Evolutionary conservation across 306 rosid species (phyloP), one percentile per base, ranked within the genome.

Genomic region (Dalbergia oliveri): DNA sequence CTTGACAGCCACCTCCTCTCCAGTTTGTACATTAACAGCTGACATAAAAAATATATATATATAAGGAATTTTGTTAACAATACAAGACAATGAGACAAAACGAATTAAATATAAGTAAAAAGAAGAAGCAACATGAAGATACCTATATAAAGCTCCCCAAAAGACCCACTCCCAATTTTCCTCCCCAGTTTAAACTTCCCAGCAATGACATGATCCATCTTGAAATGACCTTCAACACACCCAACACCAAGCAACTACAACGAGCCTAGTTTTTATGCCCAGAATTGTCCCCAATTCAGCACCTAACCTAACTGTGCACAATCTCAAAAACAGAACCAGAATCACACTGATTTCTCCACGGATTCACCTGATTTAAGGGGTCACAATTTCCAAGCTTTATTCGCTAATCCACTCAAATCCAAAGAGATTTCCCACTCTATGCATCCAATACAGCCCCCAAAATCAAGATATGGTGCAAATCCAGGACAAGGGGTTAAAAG

Each of bases 141-240:
- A 91, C 99, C 99, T 84, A 96, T 79, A 88, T 93, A 96, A 57
- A 96, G 99, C 88, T 96, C 99, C 76, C 99, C 99, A 82, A 96
- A 96, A 76, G 99, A 96, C 62, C 99, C 99, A 84, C 99, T 93
- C 26, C 99, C 99, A 82, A 96, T 96, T 87, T 96, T 96, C 96
- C 97, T 93, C 59, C 99, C 99, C 49, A 96, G 87, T 84, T 93
- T 96, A 81, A 96, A 96, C 88, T 93, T 93, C 34, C 96, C 98
- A 82, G 75, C 98, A 88, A 96, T 83, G 77, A 90, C 94, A 79
- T 89, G 98, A 77, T 96, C 99, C 99, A 96, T 96, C 83, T 43
- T 87, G 84, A 83, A 82, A 82, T 75, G 37, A 72, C 69, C 85
- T 84, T 75, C 84, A 80, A 76, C 19, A 62, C 34, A 80, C 50